These are phyloP conservation scores for Jatropha curcas DNA, from an alignment of 345 rosid genomes.

Conservation along the genomic window DNA sequence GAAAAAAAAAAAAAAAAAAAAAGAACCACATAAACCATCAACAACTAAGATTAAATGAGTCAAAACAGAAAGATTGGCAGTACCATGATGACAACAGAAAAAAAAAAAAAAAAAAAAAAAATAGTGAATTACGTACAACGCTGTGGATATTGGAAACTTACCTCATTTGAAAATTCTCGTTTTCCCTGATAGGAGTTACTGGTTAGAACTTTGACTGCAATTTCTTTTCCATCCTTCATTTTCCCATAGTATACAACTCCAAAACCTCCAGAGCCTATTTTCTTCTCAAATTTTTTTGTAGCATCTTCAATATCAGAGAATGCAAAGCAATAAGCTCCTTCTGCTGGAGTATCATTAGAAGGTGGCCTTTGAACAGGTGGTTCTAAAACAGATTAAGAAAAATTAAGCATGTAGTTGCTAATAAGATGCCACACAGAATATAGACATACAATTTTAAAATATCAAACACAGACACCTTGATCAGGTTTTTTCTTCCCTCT, in stretches of 20 bases:
- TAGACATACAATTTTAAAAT: constrained; percentile 12
- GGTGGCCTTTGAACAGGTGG: constrained; percentile 50
- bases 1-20: background rate
- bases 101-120: too few species aligned
- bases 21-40: constrained; percentile 1
- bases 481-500: constrained; percentile 53
- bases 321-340: constrained; percentile 84
- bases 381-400: constrained; percentile 38
- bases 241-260: constrained; percentile 90
- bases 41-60: background rate
- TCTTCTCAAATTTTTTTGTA: constrained; percentile 72
- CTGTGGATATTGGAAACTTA: constrained; percentile 23
- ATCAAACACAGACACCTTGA: constrained; percentile 38
- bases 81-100: background rate
- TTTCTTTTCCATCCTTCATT: constrained; percentile 86
- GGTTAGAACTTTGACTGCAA: constrained; percentile 82
- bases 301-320: constrained; percentile 75
- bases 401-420: constrained; percentile 17
- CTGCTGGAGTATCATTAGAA: constrained; percentile 65
- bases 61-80: background rate
- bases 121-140: background rate
- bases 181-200: constrained; percentile 90
- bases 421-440: constrained; percentile 3
- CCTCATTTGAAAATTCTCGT: constrained; percentile 96
- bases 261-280: constrained; percentile 97